Evolutionary conservation across 345 rosid species (phyloP).

Genomic region (Combretum micranthum): DNA sequence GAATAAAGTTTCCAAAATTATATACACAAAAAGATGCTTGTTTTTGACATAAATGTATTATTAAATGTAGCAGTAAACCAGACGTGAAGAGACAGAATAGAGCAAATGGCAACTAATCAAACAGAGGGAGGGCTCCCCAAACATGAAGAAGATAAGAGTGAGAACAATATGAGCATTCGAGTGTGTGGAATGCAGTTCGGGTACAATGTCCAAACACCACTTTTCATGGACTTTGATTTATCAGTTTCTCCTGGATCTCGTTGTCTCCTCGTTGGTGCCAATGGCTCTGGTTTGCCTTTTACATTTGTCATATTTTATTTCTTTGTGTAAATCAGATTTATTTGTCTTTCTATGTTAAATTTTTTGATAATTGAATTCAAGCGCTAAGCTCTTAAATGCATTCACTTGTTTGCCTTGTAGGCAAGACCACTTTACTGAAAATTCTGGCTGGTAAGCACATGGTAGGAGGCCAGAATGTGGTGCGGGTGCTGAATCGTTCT

Average conservation of each 20-base stretch:
- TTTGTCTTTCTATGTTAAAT: not conserved
- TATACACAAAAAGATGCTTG: too few relatives aligned
- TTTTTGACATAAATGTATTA: too few relatives aligned
- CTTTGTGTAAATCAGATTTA: not conserved
- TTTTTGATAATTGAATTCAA: not conserved
- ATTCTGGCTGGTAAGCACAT: conserved; percentile 90
- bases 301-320: not conserved
- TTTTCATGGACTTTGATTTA: conserved; percentile 68
- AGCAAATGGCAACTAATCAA: too few relatives aligned
- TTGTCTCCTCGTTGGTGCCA: conserved; percentile 90
- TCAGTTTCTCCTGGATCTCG: conserved; percentile 67
- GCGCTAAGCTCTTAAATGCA: not conserved
- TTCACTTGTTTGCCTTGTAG: conserved; percentile 20
- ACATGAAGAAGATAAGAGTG: too few relatives aligned
- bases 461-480: conserved; percentile 88
- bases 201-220: conserved; percentile 52
- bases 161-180: conserved; percentile 30
- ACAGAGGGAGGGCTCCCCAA: too few relatives aligned
- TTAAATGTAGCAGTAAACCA: too few relatives aligned
- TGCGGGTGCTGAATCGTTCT: conserved; percentile 63
- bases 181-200: conserved; percentile 76
- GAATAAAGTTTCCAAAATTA: too few relatives aligned
- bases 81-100: too few relatives aligned
- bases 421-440: conserved; percentile 82
- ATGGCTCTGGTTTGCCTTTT: conserved; percentile 66